Base-by-base conservation (phyloP, 305 asterid species). In the Withania somnifera region DNA sequence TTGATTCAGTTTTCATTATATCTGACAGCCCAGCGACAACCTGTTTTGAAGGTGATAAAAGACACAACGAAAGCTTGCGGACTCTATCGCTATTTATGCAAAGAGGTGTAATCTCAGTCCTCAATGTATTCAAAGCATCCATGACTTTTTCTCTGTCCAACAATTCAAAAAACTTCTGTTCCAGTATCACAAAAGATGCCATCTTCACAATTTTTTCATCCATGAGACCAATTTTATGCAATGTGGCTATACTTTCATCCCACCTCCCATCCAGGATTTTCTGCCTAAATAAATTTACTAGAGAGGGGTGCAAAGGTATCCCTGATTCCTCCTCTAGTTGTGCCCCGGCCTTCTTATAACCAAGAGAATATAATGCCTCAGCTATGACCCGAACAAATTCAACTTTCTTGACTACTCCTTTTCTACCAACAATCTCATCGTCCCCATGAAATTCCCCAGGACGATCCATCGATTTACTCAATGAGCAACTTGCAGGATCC, bases 381-480 rank as follows among this genome's bases (percentile, higher is more conserved):
- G 87, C 84, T 53, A 87, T 87, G 69, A 87, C 84, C 79, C 85
- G 79, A 81, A 87, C 87, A 50, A 87, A 83, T 79, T 87, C 89
- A 45, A 20, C 85, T 83, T 87, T 87, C 85, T 84, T 87, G 57
- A 86, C 83, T 28, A 86, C 82, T 66, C 87, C 86, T 84, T 84
- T 87, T 47, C 78, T 56, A 84, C 89, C 89, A 80, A 87, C 80
- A 64, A 85, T 64, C 75, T 82, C 89, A 45, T 81, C 84, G 52
- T 80, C 87, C 83, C 84, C 85, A 51, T 78, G 87, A 58, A 79
- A 63, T 76, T 64, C 77, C 64, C 42, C 78, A 61, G 90, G 90
- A 78, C 90, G 90, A 86, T 92, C 98, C 98, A 93, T 94, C 13
- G 88, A 80, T 69, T 86, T 87, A 47, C 92, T 83, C 85, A 86